A percentile compares a stretch with the other conserved stretches of the same genome.
Conservation (phyloP, 352 stramenopile species). For the Pythium biforme region DNA sequence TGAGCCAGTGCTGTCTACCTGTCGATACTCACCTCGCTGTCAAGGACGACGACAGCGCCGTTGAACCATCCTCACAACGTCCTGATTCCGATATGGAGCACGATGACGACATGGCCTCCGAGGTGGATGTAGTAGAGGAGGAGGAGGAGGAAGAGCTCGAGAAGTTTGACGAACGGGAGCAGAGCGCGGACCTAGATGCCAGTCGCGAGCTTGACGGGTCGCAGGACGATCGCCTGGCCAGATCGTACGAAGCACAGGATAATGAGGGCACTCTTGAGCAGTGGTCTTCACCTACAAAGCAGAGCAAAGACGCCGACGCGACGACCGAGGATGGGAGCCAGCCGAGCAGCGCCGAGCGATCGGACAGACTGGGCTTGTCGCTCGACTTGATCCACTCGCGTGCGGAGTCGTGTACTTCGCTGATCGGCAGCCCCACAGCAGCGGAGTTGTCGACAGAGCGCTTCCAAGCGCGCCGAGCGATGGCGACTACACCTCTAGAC, state of each 20-base stretch:
- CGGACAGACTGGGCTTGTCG: neutral
- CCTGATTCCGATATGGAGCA: neutral
- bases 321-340: neutral
- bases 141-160: constrained; percentile 13
- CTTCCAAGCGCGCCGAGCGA: neutral
- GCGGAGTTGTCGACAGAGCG: neutral
- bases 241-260: neutral
- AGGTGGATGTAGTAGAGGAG: neutral
- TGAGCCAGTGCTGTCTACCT: constrained; percentile 7
- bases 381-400: neutral
- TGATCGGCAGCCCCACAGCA: constrained; percentile 2
- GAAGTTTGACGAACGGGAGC: constrained; percentile 1
- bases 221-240: neutral
- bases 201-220: neutral
- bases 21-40: neutral
- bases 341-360: neutral
- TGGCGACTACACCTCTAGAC: neutral
- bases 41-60: neutral
- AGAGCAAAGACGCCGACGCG: neutral
- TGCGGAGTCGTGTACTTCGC: neutral
- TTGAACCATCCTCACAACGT: neutral
- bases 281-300: neutral
- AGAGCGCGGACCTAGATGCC: neutral
- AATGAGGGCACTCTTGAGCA: neutral
- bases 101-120: neutral